These are phyloP conservation scores for Auricularia cornea DNA, from an alignment of 768 basidiomycete species.

Conservation along the genomic window DNA sequence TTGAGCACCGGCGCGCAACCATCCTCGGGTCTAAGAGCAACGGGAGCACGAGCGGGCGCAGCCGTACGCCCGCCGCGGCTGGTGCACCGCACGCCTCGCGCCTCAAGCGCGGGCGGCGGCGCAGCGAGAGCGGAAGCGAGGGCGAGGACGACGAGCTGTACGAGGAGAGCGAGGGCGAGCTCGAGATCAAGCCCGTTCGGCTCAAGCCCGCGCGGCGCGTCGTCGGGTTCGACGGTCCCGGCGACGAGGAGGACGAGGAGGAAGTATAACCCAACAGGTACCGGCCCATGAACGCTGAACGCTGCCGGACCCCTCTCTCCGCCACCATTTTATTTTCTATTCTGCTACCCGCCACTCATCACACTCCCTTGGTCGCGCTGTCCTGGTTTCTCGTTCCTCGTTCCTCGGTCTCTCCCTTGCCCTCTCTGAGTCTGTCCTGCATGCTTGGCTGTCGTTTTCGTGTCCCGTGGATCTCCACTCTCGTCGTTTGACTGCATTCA, in stretches of 20 bases:
- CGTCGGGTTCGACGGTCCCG: slow-evolving; percentile 40
- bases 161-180: slow-evolving; percentile 15
- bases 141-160: slow-evolving; percentile 42
- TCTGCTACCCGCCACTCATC: background rate
- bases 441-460: background rate
- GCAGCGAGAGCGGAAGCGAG: slow-evolving; percentile 49
- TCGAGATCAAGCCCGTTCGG: slow-evolving; percentile 37
- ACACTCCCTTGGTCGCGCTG: background rate
- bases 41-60: slow-evolving; percentile 1
- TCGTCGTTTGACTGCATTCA: background rate
- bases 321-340: background rate
- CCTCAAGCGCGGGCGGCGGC: slow-evolving; percentile 33
- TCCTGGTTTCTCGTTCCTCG: no score
- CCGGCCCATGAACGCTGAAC: background rate
- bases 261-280: no score
- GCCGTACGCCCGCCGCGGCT: background rate
- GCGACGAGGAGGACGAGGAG: background rate
- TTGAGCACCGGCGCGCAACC: slow-evolving; percentile 40
- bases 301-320: background rate
- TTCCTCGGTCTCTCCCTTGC: background rate
- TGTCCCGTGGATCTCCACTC: background rate
- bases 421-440: background rate
- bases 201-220: slow-evolving; percentile 51
- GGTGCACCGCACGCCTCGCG: slow-evolving; percentile 8
- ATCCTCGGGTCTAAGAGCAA: slow-evolving; percentile 18